Percentiles rank a stretch among this genome's conserved stretches.
phyloP scores from a whole-genome alignment of 2,329 filamentous ascomycete species.

The Endocalyx cinctus region DNA sequence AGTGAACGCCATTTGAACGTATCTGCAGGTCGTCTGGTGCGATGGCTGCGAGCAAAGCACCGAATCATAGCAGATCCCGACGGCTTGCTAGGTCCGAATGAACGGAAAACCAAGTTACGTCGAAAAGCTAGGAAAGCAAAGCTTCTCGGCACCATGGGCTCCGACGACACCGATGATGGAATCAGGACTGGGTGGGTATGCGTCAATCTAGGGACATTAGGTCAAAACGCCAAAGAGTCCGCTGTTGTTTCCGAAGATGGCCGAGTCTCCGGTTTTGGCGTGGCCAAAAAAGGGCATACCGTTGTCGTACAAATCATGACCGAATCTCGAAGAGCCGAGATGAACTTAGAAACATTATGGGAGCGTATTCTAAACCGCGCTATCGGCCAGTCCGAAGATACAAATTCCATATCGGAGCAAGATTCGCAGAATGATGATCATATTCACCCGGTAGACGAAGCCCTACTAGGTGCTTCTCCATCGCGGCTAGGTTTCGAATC shows the following conservation, averaged over 20 bases:
- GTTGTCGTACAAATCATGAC: conserved; percentile 57
- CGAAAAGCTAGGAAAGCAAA: conserved; percentile 78
- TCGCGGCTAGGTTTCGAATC: no score
- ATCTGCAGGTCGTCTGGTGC: conserved; percentile 80
- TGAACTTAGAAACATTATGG: conserved; percentile 53
- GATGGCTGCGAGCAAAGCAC: conserved; percentile 74
- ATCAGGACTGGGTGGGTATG: conserved; percentile 95
- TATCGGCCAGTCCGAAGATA: conserved; percentile 6
- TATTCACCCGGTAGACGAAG: conserved; percentile 7
- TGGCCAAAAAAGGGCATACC: conserved; percentile 42
- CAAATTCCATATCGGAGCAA: conserved; percentile 4
- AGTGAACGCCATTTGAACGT: conserved; percentile 92
- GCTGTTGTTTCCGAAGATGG: conserved; percentile 43
- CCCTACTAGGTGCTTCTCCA: conserved; percentile 10
- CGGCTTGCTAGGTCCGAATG: conserved; percentile 82
- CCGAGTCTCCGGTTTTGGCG: conserved; percentile 73
- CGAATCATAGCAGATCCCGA: conserved; percentile 75
- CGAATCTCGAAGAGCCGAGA: conserved; percentile 45
- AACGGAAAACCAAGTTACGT: conserved; percentile 81
- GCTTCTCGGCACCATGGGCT: conserved; percentile 66
- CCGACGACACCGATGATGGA: conserved; percentile 69
- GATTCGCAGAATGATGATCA: neutral
- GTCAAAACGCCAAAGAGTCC: conserved; percentile 46
- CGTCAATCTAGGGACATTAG: conserved; percentile 75
- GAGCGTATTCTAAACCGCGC: conserved; percentile 22